phyloP scores from a whole-genome alignment of 768 basidiomycete genomes.

The Suillus placidus region DNA sequence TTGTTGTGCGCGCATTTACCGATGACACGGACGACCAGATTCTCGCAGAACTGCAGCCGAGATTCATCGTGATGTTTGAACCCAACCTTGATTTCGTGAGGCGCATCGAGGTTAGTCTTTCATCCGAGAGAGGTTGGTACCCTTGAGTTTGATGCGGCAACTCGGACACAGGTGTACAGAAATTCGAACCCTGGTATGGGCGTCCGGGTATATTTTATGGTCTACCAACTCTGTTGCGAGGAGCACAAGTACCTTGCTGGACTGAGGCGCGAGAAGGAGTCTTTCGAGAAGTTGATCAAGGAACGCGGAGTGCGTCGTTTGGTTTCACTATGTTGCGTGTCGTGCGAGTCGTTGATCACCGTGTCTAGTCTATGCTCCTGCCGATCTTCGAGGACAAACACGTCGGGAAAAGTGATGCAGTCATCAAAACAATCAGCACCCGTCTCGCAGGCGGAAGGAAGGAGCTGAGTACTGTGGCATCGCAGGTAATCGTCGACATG shows the following conservation, averaged over 20 bases:
- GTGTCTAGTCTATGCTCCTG: conserved; percentile 79
- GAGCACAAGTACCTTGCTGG: conserved; percentile 94
- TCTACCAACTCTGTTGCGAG: conserved; percentile 91
- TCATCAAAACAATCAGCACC: conserved; percentile 81
- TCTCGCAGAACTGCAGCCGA: conserved; percentile 83
- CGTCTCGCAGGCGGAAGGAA: conserved; percentile 86
- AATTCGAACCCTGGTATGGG: conserved; percentile 80
- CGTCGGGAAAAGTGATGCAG: conserved; percentile 49
- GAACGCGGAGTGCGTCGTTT: conserved; percentile 77
- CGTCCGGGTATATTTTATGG: conserved; percentile 92
- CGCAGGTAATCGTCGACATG: conserved; percentile 94
- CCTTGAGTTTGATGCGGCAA: neutral
- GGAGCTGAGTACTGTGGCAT: conserved; percentile 64
- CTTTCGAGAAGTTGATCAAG: conserved; percentile 89
- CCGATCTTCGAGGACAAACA: conserved; percentile 71
- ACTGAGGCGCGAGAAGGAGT: conserved; percentile 88
- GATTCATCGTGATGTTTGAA: conserved; percentile 95
- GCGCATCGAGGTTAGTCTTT: conserved; percentile 74
- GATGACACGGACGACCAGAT: conserved; percentile 93
- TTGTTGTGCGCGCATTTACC: conserved; percentile 85
- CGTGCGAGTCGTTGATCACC: neutral
- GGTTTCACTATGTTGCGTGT: neutral
- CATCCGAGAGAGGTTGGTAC: neutral
- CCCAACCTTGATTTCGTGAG: conserved; percentile 92
- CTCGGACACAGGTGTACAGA: conserved; percentile 72